Percentiles rank a stretch among this genome's conserved stretches.
phyloP scores from a whole-genome alignment of 2,329 filamentous ascomycete genomes.

The Penicillium hordei region DNA sequence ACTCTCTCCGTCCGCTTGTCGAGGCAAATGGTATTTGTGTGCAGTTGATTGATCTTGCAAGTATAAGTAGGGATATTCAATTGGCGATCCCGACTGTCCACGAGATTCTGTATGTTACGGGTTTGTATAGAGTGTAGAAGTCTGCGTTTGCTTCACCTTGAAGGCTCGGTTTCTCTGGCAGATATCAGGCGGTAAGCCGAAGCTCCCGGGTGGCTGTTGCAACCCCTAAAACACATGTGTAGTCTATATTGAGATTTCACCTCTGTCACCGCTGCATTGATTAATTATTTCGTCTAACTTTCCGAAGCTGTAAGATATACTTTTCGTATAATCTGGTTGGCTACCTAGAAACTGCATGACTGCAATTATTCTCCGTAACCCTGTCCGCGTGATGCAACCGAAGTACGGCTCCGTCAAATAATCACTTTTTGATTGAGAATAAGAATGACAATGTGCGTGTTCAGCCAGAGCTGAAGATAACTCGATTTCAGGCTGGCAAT shows the following conservation, averaged over 20 bases:
- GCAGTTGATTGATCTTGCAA: neutral
- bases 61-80: neutral
- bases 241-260: neutral
- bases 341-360: neutral
- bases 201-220: neutral
- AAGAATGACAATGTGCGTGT: neutral
- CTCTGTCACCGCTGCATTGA: neutral
- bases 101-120: neutral
- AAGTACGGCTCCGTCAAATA: neutral
- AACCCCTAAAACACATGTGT: neutral
- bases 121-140: neutral
- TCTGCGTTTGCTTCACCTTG: neutral
- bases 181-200: constrained; percentile 6
- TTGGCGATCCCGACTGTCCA: neutral
- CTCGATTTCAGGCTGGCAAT: neutral
- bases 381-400: constrained; percentile 1
- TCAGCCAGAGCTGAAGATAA: neutral
- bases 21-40: neutral
- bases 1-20: neutral
- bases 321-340: neutral
- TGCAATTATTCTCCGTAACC: constrained; percentile 1
- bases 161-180: constrained; percentile 1
- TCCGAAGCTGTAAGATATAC: neutral
- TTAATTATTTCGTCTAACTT: neutral
- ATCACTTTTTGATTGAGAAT: neutral